phyloP scores from a whole-genome alignment of 257 asterid species.

The Capsicum chinense region DNA sequence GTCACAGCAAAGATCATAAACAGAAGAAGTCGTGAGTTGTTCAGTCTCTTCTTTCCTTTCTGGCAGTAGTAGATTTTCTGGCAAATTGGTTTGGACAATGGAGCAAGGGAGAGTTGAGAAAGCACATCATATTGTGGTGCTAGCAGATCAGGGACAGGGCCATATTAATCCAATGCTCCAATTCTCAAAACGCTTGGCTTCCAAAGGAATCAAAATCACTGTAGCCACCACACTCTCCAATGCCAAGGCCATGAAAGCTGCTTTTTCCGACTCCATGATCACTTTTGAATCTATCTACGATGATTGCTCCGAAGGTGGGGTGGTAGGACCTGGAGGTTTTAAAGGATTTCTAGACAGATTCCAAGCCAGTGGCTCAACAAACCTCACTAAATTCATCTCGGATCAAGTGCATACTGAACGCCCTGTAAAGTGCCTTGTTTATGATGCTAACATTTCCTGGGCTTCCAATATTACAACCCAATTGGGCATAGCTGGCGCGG shows the following conservation, averaged over 20 bases:
- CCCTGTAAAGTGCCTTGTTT: slow-evolving; percentile 57
- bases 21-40: neutral
- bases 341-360: slow-evolving; percentile 63
- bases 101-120: slow-evolving; percentile 40
- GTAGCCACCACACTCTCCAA: slow-evolving; percentile 51
- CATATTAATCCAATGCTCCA: slow-evolving; percentile 67
- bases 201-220: slow-evolving; percentile 58
- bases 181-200: slow-evolving; percentile 55
- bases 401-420: slow-evolving; percentile 38
- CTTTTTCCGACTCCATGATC: slow-evolving; percentile 34
- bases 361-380: slow-evolving; percentile 48
- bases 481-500: slow-evolving; percentile 46
- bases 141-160: slow-evolving; percentile 70
- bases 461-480: slow-evolving; percentile 48
- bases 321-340: slow-evolving; percentile 58
- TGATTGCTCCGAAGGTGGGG: slow-evolving; percentile 49
- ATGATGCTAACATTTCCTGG: slow-evolving; percentile 64
- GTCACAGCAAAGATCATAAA: neutral
- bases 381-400: slow-evolving; percentile 43
- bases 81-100: slow-evolving; percentile 36
- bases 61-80: neutral
- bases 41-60: neutral
- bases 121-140: slow-evolving; percentile 47
- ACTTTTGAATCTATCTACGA: slow-evolving; percentile 49
- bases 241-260: slow-evolving; percentile 40